A percentile compares a stretch with the other conserved stretches of the same genome.
These are phyloP conservation scores for Amanita thiersii DNA, from an alignment of 768 basidiomycete species.

Conservation along the genomic window DNA sequence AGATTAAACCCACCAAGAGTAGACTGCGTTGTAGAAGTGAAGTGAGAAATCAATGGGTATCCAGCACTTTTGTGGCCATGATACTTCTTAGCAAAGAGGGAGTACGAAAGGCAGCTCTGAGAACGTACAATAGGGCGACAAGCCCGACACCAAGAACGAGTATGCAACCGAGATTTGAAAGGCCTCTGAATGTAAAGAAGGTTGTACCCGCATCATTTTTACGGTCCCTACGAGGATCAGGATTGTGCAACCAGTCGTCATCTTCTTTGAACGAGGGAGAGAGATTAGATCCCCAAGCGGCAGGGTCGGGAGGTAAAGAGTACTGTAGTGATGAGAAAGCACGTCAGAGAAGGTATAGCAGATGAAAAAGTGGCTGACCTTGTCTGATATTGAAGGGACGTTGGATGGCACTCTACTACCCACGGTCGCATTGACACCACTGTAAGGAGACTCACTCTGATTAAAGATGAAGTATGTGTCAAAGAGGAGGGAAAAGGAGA, in stretches of 20 bases:
- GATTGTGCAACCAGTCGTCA: slow-evolving; percentile 70
- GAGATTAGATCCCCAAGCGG: slow-evolving; percentile 63
- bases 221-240: slow-evolving; percentile 56
- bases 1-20: slow-evolving; percentile 60
- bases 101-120: slow-evolving; percentile 6
- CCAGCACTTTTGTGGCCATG: slow-evolving; percentile 37
- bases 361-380: slow-evolving; percentile 26
- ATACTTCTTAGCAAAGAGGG: slow-evolving; percentile 1
- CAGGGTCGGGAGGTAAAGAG: slow-evolving; percentile 67
- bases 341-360: slow-evolving; percentile 1
- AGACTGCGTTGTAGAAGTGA: slow-evolving; percentile 34
- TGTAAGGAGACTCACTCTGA: slow-evolving; percentile 35
- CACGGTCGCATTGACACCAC: slow-evolving; percentile 15
- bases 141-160: slow-evolving; percentile 44
- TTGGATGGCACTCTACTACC: slow-evolving; percentile 19
- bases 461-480: neutral
- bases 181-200: slow-evolving; percentile 61
- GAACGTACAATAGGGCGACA: slow-evolving; percentile 50
- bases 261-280: slow-evolving; percentile 48
- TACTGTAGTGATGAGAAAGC: slow-evolving; percentile 35
- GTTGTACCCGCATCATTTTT: slow-evolving; percentile 50
- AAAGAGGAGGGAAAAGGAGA: slow-evolving; percentile 3
- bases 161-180: slow-evolving; percentile 67
- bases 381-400: slow-evolving; percentile 48
- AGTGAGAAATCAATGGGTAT: slow-evolving; percentile 55